Evolutionary conservation across 1,139 yeast genomes (phyloP).

Genomic region (Ogataea hybrid): DNA sequence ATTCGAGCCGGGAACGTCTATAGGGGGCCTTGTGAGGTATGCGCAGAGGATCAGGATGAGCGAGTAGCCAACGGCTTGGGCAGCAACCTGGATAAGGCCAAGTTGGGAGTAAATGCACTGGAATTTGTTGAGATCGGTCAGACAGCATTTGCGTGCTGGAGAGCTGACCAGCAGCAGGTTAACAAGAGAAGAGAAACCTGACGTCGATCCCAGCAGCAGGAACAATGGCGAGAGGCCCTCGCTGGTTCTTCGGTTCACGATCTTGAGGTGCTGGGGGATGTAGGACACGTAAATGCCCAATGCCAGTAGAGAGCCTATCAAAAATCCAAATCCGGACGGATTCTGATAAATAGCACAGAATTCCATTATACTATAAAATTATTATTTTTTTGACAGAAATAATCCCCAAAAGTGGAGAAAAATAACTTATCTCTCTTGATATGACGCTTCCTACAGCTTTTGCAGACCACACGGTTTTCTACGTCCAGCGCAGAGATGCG

Average conservation of each 20-base stretch:
- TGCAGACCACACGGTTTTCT: slow-evolving; percentile 77
- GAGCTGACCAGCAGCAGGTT: slow-evolving; percentile 64
- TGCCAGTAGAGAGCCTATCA: slow-evolving; percentile 52
- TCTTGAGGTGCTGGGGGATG: slow-evolving; percentile 70
- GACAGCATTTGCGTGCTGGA: slow-evolving; percentile 54
- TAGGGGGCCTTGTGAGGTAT: slow-evolving; percentile 42
- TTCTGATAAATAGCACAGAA: slow-evolving; percentile 44
- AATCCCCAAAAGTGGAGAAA: slow-evolving; percentile 6
- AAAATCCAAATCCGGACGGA: slow-evolving; percentile 47
- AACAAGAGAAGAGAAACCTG: slow-evolving; percentile 67
- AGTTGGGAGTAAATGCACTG: slow-evolving; percentile 70
- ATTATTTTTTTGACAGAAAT: slow-evolving; percentile 5
- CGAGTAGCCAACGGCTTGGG: slow-evolving; percentile 66
- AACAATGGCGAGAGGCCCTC: slow-evolving; percentile 81
- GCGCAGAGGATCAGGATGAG: slow-evolving; percentile 58
- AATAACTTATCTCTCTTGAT: neutral
- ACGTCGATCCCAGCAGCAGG: slow-evolving; percentile 67
- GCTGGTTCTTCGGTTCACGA: slow-evolving; percentile 57
- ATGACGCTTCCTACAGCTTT: slow-evolving; percentile 57
- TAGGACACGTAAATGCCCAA: slow-evolving; percentile 73
- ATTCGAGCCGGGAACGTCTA: slow-evolving; percentile 47
- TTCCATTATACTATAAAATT: slow-evolving; percentile 2
- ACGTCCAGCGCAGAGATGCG: slow-evolving; percentile 61
- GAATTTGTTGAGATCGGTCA: slow-evolving; percentile 39
- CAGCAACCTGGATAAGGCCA: slow-evolving; percentile 66